Percentiles rank a stretch among this genome's conserved stretches.
These are phyloP conservation scores for Neurospora tetrasperma DNA, from an alignment of 495 filamentous ascomycete species.

Conservation along the genomic window DNA sequence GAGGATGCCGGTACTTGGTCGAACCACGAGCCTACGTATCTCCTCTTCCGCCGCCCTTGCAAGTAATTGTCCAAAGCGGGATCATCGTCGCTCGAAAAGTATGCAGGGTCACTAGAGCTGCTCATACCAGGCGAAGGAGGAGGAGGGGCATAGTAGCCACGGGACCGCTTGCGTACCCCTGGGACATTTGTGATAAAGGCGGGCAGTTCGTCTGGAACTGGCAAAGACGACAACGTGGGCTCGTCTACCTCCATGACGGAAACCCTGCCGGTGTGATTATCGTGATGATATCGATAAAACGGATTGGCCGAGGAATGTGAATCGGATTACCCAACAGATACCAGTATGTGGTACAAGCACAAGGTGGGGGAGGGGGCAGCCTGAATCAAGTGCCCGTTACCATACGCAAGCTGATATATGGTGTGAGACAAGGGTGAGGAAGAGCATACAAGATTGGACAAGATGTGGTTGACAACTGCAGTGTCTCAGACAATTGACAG, in stretches of 20 bases:
- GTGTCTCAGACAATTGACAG: background rate
- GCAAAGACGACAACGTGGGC: conserved; percentile 32
- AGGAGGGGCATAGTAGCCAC: conserved; percentile 15
- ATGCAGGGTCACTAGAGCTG: conserved; percentile 59
- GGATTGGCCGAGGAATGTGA: background rate
- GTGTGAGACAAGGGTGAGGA: background rate
- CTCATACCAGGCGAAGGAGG: conserved; percentile 15
- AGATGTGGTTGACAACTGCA: background rate
- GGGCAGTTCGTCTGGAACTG: conserved; percentile 9
- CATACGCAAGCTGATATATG: background rate
- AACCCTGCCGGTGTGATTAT: conserved; percentile 12
- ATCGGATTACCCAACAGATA: background rate
- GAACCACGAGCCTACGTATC: conserved; percentile 64
- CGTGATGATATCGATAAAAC: background rate
- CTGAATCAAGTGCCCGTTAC: background rate
- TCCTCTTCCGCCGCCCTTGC: conserved; percentile 39
- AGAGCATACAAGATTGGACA: background rate
- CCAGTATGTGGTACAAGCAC: background rate
- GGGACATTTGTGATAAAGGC: conserved; percentile 21
- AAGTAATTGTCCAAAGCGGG: conserved; percentile 63
- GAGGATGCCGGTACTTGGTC: conserved; percentile 42
- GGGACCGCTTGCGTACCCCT: conserved; percentile 33
- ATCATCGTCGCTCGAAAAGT: conserved; percentile 73
- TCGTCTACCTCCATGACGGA: conserved; percentile 28
- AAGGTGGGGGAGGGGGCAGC: background rate